phyloP scores from a whole-genome alignment of 352 stramenopile species.

The Phytophthora brassicae region DNA sequence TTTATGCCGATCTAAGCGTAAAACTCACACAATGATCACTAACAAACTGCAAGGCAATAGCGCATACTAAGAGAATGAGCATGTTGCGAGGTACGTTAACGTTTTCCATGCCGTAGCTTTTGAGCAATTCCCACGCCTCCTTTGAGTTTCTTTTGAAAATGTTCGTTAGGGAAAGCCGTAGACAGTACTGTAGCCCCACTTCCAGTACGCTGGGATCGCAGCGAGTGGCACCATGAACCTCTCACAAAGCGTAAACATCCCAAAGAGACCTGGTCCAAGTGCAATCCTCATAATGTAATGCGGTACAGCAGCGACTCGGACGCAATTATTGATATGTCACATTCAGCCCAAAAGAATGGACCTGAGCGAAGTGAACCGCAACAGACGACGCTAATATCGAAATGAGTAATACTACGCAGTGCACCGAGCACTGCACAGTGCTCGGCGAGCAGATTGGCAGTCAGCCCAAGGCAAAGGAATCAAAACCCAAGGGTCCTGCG shows the following conservation, averaged over 20 bases:
- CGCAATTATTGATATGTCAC: conserved; percentile 71
- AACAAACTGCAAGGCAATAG: conserved; percentile 52
- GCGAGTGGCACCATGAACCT: conserved; percentile 80
- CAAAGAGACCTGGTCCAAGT: conserved; percentile 74
- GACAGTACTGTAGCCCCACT: conserved; percentile 89
- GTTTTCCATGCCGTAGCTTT: conserved; percentile 57
- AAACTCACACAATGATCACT: conserved; percentile 45
- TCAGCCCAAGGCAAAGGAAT: no score
- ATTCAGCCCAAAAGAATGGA: conserved; percentile 70
- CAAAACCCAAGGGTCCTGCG: no score
- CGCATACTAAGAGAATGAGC: conserved; percentile 53
- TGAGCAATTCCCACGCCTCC: conserved; percentile 33
- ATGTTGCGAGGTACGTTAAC: conserved; percentile 57
- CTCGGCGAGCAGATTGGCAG: conserved; percentile 73
- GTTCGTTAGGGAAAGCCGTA: conserved; percentile 83
- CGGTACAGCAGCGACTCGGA: conserved; percentile 79
- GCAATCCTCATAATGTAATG: conserved; percentile 90
- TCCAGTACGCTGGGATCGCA: conserved; percentile 73
- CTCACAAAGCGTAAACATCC: conserved; percentile 88
- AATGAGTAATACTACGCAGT: conserved; percentile 75
- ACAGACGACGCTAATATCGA: conserved; percentile 55
- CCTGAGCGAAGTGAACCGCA: conserved; percentile 53
- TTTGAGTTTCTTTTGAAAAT: conserved; percentile 52
- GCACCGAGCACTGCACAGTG: no score
- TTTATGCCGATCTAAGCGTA: conserved; percentile 39